Evolutionary conservation across 225 moss, liverwort and hornwort species (phyloP), one percentile per base, ranked within the genome.

Genomic region (Marchantia paleacea): DNA sequence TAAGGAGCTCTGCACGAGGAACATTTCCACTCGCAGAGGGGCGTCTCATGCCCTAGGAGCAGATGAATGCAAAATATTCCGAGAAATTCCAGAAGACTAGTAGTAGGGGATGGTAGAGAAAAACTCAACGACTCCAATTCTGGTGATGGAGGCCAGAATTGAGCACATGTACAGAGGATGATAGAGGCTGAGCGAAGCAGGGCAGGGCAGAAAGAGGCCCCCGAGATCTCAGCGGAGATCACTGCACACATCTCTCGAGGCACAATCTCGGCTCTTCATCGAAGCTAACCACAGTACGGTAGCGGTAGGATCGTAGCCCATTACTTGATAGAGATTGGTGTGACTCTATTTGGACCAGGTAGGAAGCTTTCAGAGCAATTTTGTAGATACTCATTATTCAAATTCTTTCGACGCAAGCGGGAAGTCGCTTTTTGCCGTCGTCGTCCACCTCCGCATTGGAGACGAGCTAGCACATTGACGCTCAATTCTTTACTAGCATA

Each of bases 361-460:
- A 71, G 39, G 47, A 31, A 47, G 47, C 71, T 72, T 2, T 50
- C 72, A n/a, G 51, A 72, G 72, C 51, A n/a, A 4, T 39, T 18
- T 39, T 72, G 47, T 47, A 71, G 47, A 67, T 67, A 26, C 67
- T 26, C 25, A 67, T 67, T 30, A 26, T 67, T 67, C 28, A 67
- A 67, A 12, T 12, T 3, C 67, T 26, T 0, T 28, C 30, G 29
- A 28, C 24, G 6, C 12, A 20, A n/a, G 25, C 3, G 25, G 25
- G n/a, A 26, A 66, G 65, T 24, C 65, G 24, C 24, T 5, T 12
- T 7, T 25, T 11, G 7, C 12, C 28, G 12, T 30, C 13, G 67
- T 19, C 28, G 8, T 11, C 19, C 3, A 71, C 47, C 71, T 71
- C 71, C 71, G 48, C 71, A 71, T 71, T 71, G 71, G 71, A 71